These are phyloP conservation scores for Fusarium sambucinum DNA, from an alignment of 2,329 filamentous ascomycete genomes.

Conservation along the genomic window DNA sequence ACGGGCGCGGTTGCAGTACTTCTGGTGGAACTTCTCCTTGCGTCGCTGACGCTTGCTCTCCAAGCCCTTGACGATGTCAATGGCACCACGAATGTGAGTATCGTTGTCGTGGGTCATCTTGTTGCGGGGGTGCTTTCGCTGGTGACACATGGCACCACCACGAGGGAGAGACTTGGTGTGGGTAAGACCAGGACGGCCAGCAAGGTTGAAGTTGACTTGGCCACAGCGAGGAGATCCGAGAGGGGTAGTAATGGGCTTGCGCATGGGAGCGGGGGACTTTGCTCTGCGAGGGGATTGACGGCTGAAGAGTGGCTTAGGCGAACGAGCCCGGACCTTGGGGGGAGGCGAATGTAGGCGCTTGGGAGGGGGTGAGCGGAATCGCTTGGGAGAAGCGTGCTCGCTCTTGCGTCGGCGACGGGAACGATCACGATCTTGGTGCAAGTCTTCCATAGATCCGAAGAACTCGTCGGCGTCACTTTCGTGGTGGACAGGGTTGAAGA, in stretches of 20 bases:
- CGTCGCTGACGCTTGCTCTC: constrained; percentile 94
- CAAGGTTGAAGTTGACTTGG: constrained; percentile 54
- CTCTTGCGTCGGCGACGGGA: constrained; percentile 64
- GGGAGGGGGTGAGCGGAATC: constrained; percentile 59
- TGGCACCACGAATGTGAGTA: constrained; percentile 86
- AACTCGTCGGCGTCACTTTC: constrained; percentile 77
- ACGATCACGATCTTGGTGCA: constrained; percentile 69
- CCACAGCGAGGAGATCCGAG: constrained; percentile 57
- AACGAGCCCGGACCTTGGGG: constrained; percentile 63
- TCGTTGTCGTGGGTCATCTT: constrained; percentile 56
- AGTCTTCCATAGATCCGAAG: constrained; percentile 77
- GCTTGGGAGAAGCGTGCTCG: constrained; percentile 58
- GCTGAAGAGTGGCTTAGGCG: constrained; percentile 68
- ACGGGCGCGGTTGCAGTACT: constrained; percentile 85
- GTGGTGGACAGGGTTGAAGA: constrained; percentile 66
- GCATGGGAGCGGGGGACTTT: constrained; percentile 80
- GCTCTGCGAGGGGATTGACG: constrained; percentile 77
- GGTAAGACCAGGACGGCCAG: constrained; percentile 73
- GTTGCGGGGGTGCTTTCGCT: constrained; percentile 60
- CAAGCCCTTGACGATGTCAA: constrained; percentile 96
- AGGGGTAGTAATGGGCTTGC: constrained; percentile 56
- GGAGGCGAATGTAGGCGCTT: constrained; percentile 55
- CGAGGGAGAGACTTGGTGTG: constrained; percentile 90
- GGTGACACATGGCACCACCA: constrained; percentile 76
- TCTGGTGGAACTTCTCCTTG: constrained; percentile 91